These are phyloP conservation scores for Monascus purpureus DNA, from an alignment of 495 filamentous ascomycete species.

Conservation along the genomic window DNA sequence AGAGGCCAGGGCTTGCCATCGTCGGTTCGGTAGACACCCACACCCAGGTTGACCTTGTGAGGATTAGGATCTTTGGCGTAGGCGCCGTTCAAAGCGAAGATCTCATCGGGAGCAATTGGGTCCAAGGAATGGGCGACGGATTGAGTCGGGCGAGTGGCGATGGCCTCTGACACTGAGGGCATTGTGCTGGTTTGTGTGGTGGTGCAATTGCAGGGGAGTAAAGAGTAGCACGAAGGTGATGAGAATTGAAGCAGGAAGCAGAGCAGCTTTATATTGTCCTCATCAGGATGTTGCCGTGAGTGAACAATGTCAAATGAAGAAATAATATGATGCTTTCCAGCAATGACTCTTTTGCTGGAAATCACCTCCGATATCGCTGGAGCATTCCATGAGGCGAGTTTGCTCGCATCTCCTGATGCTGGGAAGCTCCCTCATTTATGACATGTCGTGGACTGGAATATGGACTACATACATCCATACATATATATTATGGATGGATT, in stretches of 20 bases:
- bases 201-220: no score
- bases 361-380: neutral
- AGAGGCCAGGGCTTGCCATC: slow-evolving; percentile 40
- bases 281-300: neutral
- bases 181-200: no score
- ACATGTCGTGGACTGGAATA: no score
- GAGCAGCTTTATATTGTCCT: neutral
- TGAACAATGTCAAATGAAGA: no score
- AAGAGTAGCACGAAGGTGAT: neutral
- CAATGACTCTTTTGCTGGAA: neutral
- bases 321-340: no score
- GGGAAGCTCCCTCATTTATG: no score
- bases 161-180: no score
- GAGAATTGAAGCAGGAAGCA: neutral
- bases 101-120: slow-evolving; percentile 33
- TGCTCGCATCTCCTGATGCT: no score
- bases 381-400: neutral
- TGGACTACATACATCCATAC: no score
- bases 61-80: slow-evolving; percentile 26
- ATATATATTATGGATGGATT: no score
- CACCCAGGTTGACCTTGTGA: slow-evolving; percentile 34
- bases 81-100: slow-evolving; percentile 32
- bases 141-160: no score
- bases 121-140: slow-evolving; percentile 19
- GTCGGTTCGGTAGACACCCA: slow-evolving; percentile 38